Conservation (phyloP, 2,329 filamentous ascomycete species). For the Emergomyces pasteurianus region DNA sequence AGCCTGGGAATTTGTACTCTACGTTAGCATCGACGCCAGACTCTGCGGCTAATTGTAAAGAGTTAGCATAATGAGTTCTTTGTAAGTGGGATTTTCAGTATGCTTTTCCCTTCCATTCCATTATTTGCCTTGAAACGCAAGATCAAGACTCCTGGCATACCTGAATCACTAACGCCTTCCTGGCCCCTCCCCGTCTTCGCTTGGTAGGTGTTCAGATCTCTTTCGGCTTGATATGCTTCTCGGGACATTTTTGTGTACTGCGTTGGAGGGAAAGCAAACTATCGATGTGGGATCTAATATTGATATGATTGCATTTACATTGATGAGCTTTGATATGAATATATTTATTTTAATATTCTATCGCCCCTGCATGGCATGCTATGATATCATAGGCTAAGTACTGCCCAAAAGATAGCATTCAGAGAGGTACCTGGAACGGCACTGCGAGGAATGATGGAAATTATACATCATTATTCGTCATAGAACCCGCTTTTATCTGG, state of each 20-base stretch:
- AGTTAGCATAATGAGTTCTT: neutral
- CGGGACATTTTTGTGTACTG: slow-evolving; percentile 13
- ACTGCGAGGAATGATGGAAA: neutral
- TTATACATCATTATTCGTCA: neutral
- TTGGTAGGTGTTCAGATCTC: slow-evolving; percentile 30
- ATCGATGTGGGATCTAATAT: neutral
- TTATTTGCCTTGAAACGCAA: too few relatives aligned
- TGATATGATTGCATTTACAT: neutral
- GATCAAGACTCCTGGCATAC: slow-evolving; percentile 17
- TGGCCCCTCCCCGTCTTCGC: slow-evolving; percentile 23
- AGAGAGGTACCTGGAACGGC: neutral
- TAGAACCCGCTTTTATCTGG: neutral
- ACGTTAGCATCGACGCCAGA: slow-evolving; percentile 32
- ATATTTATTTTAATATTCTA: neutral
- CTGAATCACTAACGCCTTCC: slow-evolving; percentile 28
- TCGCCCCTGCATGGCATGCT: neutral
- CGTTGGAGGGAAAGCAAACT: too few relatives aligned
- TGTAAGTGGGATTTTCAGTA: neutral
- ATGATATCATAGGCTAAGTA: neutral
- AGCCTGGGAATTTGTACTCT: slow-evolving; percentile 26
- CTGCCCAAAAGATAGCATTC: neutral
- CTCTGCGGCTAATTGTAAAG: slow-evolving; percentile 22
- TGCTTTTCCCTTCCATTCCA: neutral
- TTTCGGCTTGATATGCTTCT: slow-evolving; percentile 24
- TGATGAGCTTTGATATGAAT: neutral